Evolutionary conservation across 257 asterid species (phyloP).

Genomic region (Ophiorrhiza pumila): DNA sequence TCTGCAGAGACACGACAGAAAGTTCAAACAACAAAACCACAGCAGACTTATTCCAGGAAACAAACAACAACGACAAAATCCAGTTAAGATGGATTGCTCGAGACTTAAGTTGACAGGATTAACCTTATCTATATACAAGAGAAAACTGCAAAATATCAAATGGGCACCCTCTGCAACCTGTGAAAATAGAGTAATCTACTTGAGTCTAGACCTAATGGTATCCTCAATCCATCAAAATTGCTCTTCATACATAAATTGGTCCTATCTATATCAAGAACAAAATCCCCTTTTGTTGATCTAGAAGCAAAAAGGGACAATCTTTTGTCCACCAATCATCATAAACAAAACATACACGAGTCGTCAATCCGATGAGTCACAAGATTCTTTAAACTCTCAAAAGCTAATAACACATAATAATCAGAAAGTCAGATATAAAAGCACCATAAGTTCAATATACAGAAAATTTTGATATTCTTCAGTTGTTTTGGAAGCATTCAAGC

Average conservation of each 20-base stretch:
- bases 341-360: neutral
- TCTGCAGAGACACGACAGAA: constrained; percentile 37
- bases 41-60: neutral
- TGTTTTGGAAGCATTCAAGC: neutral
- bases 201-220: neutral
- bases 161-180: neutral
- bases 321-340: neutral
- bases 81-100: neutral
- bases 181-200: neutral
- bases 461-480: neutral
- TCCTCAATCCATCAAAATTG: neutral
- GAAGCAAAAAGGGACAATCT: neutral
- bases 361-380: neutral
- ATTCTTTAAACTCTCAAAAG: neutral
- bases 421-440: neutral
- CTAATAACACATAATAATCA: neutral
- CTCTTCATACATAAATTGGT: neutral
- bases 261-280: neutral
- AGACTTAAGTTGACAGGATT: neutral
- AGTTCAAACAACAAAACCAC: constrained; percentile 12
- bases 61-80: too few species aligned
- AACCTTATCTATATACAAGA: neutral
- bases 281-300: too few species aligned
- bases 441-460: neutral
- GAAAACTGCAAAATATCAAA: neutral